Evolutionary conservation across 2,329 filamentous ascomycete genomes (phyloP).

Genomic region (Magnaporthiopsis poae): DNA sequence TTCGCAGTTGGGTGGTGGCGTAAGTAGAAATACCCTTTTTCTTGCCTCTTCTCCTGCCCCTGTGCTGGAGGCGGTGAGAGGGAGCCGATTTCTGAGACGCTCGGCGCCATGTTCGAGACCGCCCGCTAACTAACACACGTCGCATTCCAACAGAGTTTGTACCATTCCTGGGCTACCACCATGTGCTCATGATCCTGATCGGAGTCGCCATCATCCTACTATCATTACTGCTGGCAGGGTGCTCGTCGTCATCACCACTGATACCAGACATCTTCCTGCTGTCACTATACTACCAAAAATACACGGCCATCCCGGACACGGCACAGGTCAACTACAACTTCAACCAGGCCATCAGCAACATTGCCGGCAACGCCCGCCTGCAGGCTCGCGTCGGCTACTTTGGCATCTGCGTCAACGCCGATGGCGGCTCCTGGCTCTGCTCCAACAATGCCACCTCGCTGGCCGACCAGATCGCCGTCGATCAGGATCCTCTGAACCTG

Average conservation of each 20-base stretch:
- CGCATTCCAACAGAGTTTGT: constrained; percentile 41
- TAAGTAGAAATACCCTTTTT: constrained; percentile 21
- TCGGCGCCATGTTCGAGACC: not conserved
- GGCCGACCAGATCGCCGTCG: constrained; percentile 76
- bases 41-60: not conserved
- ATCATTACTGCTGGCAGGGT: constrained; percentile 85
- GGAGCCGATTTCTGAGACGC: not conserved
- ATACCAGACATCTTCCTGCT: constrained; percentile 96
- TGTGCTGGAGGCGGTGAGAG: not conserved
- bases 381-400: constrained; percentile 96
- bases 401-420: constrained; percentile 88
- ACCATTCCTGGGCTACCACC: constrained; percentile 62
- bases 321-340: constrained; percentile 86
- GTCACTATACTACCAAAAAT: constrained; percentile 89
- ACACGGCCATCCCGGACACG: constrained; percentile 70
- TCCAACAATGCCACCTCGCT: constrained; percentile 93
- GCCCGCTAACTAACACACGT: not conserved
- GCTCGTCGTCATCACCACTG: constrained; percentile 87
- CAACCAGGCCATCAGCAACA: constrained; percentile 75
- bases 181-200: constrained; percentile 97
- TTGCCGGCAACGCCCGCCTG: constrained; percentile 72
- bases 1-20: constrained; percentile 37
- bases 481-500: constrained; percentile 91
- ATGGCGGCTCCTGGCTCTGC: constrained; percentile 85
- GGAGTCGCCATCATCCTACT: constrained; percentile 86